Evolutionary conservation across 1,139 yeast genomes (phyloP).

Genomic region (Kluyveromyces sp.): DNA sequence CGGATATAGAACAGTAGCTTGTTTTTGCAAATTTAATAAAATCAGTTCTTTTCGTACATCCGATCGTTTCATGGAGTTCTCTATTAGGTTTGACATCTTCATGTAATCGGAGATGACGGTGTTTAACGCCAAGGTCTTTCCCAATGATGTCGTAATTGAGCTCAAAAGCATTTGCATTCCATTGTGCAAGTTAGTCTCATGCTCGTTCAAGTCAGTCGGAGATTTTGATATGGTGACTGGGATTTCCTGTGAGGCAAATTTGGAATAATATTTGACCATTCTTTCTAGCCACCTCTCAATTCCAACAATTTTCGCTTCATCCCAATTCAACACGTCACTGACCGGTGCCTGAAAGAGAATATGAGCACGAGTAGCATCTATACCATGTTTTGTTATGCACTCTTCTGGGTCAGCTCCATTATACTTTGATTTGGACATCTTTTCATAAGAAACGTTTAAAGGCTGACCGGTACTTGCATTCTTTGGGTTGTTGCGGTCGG

Average conservation of each 20-base stretch:
- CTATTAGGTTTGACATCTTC: constrained; percentile 65
- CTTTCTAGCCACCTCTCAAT: constrained; percentile 77
- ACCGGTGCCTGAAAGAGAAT: constrained; percentile 92
- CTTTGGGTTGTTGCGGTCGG: constrained; percentile 38
- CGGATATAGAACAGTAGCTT: constrained; percentile 44
- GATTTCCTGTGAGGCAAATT: constrained; percentile 27
- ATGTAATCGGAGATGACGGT: constrained; percentile 84
- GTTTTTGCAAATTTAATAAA: constrained; percentile 42
- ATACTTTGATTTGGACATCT: constrained; percentile 92
- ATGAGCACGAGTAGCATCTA: constrained; percentile 93
- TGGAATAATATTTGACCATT: constrained; percentile 35
- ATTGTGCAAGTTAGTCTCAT: constrained; percentile 54
- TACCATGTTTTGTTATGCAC: constrained; percentile 75
- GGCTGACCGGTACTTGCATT: constrained; percentile 44
- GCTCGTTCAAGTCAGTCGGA: constrained; percentile 30
- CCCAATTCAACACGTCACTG: constrained; percentile 78
- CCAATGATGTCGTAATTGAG: constrained; percentile 54
- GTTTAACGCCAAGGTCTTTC: constrained; percentile 57
- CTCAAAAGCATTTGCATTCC: constrained; percentile 44
- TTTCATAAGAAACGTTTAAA: constrained; percentile 63
- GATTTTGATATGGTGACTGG: constrained; percentile 16
- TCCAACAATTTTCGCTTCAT: constrained; percentile 79
- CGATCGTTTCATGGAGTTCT: constrained; percentile 35
- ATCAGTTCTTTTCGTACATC: constrained; percentile 33
- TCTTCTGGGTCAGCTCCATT: constrained; percentile 89